Base-by-base conservation (phyloP, 257 asterid genomes). In the Echium plantagineum region DNA sequence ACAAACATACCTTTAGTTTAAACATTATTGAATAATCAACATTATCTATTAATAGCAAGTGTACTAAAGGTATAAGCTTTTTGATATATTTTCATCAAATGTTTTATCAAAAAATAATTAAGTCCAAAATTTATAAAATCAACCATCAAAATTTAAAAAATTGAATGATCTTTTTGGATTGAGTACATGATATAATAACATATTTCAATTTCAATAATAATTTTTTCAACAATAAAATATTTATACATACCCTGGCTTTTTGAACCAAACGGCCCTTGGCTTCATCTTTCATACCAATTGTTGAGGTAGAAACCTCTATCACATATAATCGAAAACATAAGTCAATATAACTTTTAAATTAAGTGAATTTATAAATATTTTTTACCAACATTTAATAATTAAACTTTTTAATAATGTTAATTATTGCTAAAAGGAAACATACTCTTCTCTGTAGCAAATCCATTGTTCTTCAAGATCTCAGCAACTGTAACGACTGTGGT, bases 401-500 rank as follows among this genome's bases (percentile, higher is more conserved):
- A 85, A 35, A 35, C 7, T 35, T 3, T 4, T 35, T 35, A 7
- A 35, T 35, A 35, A 42, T 42, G 12, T 42, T 13, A 4, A 13
- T 35, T 12, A 15, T 42, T 42, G 16, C 17, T 42, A 42, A 42
- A 17, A 42, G 13, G 49, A 1, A 42, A 42, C 49, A 42, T 84
- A 89, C 97, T 83, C 76, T 89, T 89, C 78, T 82, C 95, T 20
- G 69, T 75, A 5, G 89, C 97, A 56, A 84, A 86, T 51, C 97
- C 97, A 72, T 82, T 83, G 48, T 86, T 86, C 87, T 89, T 89
- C 65, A 89, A 77, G 68, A 89, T 89, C 78, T 89, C 95, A 30
- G 95, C 82, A 52, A 89, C 81, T 31, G 97, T 89, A 42, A 89
- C 97, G 21, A 89, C 97, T 47, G 94, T 86, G 38, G 97, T 89